Conservation (phyloP, 768 basidiomycete species). For the Thelephora aurantiotincta region DNA sequence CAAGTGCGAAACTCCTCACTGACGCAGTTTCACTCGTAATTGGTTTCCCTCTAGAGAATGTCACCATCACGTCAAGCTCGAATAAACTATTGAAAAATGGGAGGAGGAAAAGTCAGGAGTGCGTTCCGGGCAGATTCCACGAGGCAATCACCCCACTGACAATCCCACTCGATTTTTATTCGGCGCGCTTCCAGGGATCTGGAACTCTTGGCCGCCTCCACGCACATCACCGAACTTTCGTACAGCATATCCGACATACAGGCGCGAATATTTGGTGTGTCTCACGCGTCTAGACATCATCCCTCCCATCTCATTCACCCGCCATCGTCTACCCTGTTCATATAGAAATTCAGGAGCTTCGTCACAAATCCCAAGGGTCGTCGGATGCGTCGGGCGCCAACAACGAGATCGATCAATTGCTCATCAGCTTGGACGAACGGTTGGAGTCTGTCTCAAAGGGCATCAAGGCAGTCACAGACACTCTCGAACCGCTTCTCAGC, state of each 20-base stretch:
- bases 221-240: conserved; percentile 77
- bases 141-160: background rate
- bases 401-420: conserved; percentile 64
- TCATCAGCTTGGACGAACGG: conserved; percentile 68
- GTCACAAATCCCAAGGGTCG: conserved; percentile 68
- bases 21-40: too few species aligned
- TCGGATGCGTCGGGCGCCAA: conserved; percentile 45
- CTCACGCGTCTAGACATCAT: background rate
- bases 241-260: conserved; percentile 83
- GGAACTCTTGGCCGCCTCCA: conserved; percentile 62
- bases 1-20: too few species aligned
- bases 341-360: conserved; percentile 82
- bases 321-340: background rate
- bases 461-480: conserved; percentile 53
- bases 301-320: background rate
- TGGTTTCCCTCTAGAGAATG: conserved; percentile 44
- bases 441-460: conserved; percentile 61
- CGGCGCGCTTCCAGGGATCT: conserved; percentile 39
- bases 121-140: conserved; percentile 19
- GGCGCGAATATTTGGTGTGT: conserved; percentile 77
- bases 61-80: conserved; percentile 50
- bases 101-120: conserved; percentile 56
- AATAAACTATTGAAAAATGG: conserved; percentile 29
- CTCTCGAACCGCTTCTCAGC: conserved; percentile 45
- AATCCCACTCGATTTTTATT: conserved; percentile 13